These are phyloP conservation scores for Fistulinella prunicolor DNA, from an alignment of 768 basidiomycete species.

Conservation along the genomic window DNA sequence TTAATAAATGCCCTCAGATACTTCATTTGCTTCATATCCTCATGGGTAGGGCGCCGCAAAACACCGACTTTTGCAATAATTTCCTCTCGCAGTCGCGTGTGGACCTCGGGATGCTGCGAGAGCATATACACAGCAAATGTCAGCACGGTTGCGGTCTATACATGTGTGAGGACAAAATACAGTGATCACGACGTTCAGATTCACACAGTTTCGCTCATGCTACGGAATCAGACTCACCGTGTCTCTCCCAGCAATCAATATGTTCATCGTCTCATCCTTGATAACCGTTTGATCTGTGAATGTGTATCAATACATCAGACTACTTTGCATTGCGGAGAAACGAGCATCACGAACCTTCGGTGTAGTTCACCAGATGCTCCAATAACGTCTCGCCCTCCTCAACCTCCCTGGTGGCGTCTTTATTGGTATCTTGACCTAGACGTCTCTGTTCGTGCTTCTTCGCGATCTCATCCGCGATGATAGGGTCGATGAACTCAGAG, in stretches of 20 bases:
- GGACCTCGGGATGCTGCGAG: conserved; percentile 48
- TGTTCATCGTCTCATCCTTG: conserved; percentile 27
- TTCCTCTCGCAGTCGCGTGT: conserved; percentile 51
- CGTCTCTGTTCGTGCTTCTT: conserved; percentile 28
- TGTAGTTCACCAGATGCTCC: conserved; percentile 53
- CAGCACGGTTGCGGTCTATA: conserved; percentile 31
- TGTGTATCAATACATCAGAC: background rate
- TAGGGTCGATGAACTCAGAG: conserved; percentile 46
- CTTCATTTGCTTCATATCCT: conserved; percentile 61
- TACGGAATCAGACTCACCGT: conserved; percentile 33
- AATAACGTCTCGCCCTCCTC: conserved; percentile 44
- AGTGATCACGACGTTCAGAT: background rate
- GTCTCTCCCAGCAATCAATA: conserved; percentile 38
- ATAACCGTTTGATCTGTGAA: conserved; percentile 23
- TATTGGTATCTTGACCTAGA: conserved; percentile 4
- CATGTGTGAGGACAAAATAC: background rate
- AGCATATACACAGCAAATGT: conserved; percentile 44
- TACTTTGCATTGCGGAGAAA: background rate
- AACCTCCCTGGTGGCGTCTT: conserved; percentile 26
- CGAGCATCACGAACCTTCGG: conserved; percentile 38
- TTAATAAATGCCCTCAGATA: conserved; percentile 64
- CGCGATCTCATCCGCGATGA: conserved; percentile 41
- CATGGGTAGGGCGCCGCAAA: conserved; percentile 46
- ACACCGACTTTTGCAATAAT: conserved; percentile 51
- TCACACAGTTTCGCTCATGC: background rate